phyloP scores from a whole-genome alignment of 176 grass and related monocot genomes.

The Tillandsia leiboldiana region DNA sequence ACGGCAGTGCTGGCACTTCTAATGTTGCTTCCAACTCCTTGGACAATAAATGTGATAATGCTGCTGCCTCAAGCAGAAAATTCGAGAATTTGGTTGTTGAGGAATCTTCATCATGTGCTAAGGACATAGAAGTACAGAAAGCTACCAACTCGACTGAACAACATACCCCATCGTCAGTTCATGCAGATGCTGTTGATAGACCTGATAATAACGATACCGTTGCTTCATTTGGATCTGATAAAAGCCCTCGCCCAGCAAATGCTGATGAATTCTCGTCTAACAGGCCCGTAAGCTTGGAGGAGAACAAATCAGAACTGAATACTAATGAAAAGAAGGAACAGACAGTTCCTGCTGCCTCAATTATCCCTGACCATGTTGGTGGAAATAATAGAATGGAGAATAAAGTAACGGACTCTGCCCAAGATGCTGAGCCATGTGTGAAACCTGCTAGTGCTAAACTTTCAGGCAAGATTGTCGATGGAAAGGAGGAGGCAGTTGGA shows the following conservation, averaged over 20 bases:
- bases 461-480: constrained; percentile 10
- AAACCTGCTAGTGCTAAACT: constrained; percentile 27
- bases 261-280: not conserved
- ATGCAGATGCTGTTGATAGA: constrained; percentile 5
- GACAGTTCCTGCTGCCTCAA: constrained; percentile 1
- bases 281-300: constrained; percentile 12
- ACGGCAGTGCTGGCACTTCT: not conserved
- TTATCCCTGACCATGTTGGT: constrained; percentile 19
- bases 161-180: not conserved
- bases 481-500: constrained; percentile 25
- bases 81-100: constrained; percentile 15
- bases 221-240: constrained; percentile 16
- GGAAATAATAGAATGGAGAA: constrained; percentile 28
- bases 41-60: constrained; percentile 6
- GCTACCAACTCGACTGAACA: constrained; percentile 18
- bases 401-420: constrained; percentile 35
- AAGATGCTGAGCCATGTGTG: constrained; percentile 22
- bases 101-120: constrained; percentile 19
- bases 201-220: constrained; percentile 1
- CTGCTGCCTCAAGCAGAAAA: constrained; percentile 7
- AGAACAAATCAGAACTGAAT: constrained; percentile 4
- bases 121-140: constrained; percentile 17
- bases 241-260: constrained; percentile 8
- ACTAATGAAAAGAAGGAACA: constrained; percentile 26
- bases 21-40: constrained; percentile 1